A percentile compares a stretch with the other conserved stretches of the same genome.
phyloP scores from a whole-genome alignment of 352 stramenopile species.

The Phytophthora tentaculata region DNA sequence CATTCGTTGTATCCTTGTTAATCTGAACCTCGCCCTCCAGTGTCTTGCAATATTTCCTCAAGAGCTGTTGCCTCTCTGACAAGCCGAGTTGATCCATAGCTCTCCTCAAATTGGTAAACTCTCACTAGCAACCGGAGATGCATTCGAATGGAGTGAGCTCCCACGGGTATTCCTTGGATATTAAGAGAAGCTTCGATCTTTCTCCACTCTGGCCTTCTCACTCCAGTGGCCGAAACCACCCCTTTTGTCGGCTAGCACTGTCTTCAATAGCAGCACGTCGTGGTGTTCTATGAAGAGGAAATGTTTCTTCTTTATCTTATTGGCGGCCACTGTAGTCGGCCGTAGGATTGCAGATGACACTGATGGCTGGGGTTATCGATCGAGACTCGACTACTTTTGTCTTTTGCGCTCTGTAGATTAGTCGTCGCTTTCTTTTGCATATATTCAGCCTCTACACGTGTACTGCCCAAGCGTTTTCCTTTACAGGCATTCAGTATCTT shows the following conservation, averaged over 20 bases:
- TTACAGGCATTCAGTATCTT: constrained; percentile 3
- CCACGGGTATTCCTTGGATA: constrained; percentile 20
- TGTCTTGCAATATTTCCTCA: constrained; percentile 23
- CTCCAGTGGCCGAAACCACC: neutral
- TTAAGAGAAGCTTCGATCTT: constrained; percentile 22
- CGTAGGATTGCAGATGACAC: constrained; percentile 4
- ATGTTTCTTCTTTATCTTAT: constrained; percentile 11
- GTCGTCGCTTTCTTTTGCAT: neutral
- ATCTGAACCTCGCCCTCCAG: constrained; percentile 5
- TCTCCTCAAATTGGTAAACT: constrained; percentile 10
- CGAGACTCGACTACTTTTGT: neutral
- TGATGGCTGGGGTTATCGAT: constrained; percentile 6
- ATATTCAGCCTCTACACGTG: neutral
- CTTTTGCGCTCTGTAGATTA: neutral
- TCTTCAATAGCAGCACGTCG: constrained; percentile 26
- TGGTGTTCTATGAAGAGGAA: constrained; percentile 29
- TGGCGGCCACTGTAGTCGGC: neutral
- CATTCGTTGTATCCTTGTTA: neutral
- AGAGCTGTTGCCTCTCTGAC: constrained; percentile 23
- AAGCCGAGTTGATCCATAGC: neutral
- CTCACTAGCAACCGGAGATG: constrained; percentile 24
- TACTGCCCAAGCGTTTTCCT: neutral
- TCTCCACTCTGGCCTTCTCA: constrained; percentile 17
- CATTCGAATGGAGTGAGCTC: constrained; percentile 20
- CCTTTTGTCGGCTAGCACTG: constrained; percentile 19